These are phyloP conservation scores for Penicillium concentricum DNA, from an alignment of 2,329 filamentous ascomycete species.

Conservation along the genomic window DNA sequence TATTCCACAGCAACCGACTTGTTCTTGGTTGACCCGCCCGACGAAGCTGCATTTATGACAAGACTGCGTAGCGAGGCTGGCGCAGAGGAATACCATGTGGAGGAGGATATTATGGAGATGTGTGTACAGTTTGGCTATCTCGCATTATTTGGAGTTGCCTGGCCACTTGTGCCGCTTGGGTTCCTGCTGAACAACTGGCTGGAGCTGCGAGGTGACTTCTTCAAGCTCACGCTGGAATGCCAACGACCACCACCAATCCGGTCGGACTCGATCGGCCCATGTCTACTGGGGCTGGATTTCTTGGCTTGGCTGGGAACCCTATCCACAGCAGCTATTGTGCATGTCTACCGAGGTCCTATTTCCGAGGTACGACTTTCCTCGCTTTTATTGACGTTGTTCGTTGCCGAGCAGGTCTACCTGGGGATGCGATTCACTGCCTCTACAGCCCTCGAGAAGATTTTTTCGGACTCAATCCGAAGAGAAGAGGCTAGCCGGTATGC, in stretches of 20 bases:
- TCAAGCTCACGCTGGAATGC: conserved; percentile 90
- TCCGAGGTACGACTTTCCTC: conserved; percentile 72
- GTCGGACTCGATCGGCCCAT: conserved; percentile 90
- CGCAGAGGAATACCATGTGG: conserved; percentile 83
- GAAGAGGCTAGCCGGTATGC: conserved; percentile 76
- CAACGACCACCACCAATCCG: conserved; percentile 86
- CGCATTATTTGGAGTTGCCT: conserved; percentile 86
- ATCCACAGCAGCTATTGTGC: conserved; percentile 82
- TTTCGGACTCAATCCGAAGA: conserved; percentile 78
- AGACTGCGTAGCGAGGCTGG: conserved; percentile 81
- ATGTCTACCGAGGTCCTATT: conserved; percentile 72
- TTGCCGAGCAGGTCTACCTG: conserved; percentile 83
- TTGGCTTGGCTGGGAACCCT: conserved; percentile 92
- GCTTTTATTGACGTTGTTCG: conserved; percentile 73
- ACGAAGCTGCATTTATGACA: conserved; percentile 76
- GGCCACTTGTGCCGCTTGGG: conserved; percentile 86
- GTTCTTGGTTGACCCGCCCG: conserved; percentile 63
- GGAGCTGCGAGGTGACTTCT: conserved; percentile 85
- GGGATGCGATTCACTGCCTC: conserved; percentile 68
- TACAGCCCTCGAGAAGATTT: conserved; percentile 70
- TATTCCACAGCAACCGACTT: conserved; percentile 45
- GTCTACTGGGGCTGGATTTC: conserved; percentile 81
- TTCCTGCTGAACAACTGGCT: conserved; percentile 97
- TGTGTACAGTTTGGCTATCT: conserved; percentile 86
- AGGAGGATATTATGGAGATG: conserved; percentile 90